Evolutionary conservation across 495 filamentous ascomycete species (phyloP).

Genomic region (Paragyromitra xinjiangensis): DNA sequence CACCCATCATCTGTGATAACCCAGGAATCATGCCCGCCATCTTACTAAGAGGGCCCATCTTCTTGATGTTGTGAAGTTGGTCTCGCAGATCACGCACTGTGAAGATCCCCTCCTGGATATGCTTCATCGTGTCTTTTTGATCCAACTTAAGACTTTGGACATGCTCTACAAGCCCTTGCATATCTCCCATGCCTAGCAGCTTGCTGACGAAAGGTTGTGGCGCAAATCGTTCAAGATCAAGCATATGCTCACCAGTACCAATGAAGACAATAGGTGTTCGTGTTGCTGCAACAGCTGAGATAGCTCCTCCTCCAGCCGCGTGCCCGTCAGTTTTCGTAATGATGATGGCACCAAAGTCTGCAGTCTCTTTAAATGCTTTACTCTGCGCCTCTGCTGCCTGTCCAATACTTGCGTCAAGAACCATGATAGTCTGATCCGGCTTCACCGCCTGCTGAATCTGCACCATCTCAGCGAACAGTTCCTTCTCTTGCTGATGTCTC

Average conservation of each 20-base stretch:
- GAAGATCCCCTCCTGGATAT: slow-evolving; percentile 95
- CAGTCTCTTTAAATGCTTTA: slow-evolving; percentile 95
- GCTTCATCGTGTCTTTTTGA: slow-evolving; percentile 98
- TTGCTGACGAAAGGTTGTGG: slow-evolving; percentile 91
- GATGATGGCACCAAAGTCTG: slow-evolving; percentile 97
- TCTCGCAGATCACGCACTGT: slow-evolving; percentile 93
- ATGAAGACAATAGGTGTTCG: slow-evolving; percentile 97
- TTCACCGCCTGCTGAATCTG: slow-evolving; percentile 92
- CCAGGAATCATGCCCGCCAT: slow-evolving; percentile 99
- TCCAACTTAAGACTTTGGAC: slow-evolving; percentile 97
- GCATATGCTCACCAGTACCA: slow-evolving; percentile 95
- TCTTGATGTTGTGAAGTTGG: slow-evolving; percentile 97
- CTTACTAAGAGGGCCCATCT: slow-evolving; percentile 97
- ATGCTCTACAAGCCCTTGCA: slow-evolving; percentile 93
- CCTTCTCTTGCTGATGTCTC: slow-evolving; percentile 91
- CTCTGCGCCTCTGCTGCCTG: slow-evolving; percentile 94
- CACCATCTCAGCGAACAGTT: slow-evolving; percentile 96
- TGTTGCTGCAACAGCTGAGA: slow-evolving; percentile 97
- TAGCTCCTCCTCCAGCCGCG: slow-evolving; percentile 92
- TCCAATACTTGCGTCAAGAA: slow-evolving; percentile 94
- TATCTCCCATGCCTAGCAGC: slow-evolving; percentile 95
- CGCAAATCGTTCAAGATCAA: slow-evolving; percentile 91
- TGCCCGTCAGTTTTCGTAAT: slow-evolving; percentile 99
- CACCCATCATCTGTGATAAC: slow-evolving; percentile 87
- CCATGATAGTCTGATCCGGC: slow-evolving; percentile 98